These are phyloP conservation scores for Pulveroboletus frians DNA, from an alignment of 768 basidiomycete genomes.

Conservation along the genomic window DNA sequence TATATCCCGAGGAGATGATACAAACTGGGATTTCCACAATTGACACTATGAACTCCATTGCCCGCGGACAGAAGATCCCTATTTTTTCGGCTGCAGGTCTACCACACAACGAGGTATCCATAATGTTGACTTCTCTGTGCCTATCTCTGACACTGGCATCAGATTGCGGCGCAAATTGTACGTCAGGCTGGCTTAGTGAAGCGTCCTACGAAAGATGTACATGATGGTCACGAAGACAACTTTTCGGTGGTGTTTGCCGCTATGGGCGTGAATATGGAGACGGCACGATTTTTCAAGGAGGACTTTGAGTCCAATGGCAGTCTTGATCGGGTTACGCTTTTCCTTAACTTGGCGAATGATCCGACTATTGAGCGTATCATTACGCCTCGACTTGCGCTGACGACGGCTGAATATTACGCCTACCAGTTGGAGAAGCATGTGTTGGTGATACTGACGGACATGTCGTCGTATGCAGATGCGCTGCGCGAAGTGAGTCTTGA, in stretches of 20 bases:
- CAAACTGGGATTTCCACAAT: slow-evolving; percentile 99
- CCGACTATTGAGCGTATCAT: slow-evolving; percentile 99
- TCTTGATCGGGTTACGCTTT: slow-evolving; percentile 94
- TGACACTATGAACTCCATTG: slow-evolving; percentile 97
- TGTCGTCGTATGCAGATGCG: slow-evolving; percentile 97
- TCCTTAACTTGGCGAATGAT: slow-evolving; percentile 98
- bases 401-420: slow-evolving; percentile 98
- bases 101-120: slow-evolving; percentile 89
- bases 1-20: slow-evolving; percentile 99
- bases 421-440: slow-evolving; percentile 99
- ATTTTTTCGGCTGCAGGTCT: slow-evolving; percentile 99
- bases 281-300: slow-evolving; percentile 98
- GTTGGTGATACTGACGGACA: slow-evolving; percentile 97
- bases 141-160: slow-evolving; percentile 21
- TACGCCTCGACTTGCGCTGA: slow-evolving; percentile 94
- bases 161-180: slow-evolving; percentile 99
- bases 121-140: slow-evolving; percentile 18
- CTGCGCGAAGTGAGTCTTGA: slow-evolving; percentile 72
- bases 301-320: slow-evolving; percentile 99
- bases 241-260: slow-evolving; percentile 99
- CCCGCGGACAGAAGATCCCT: slow-evolving; percentile 99
- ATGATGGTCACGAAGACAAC: slow-evolving; percentile 99
- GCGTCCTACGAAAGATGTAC: slow-evolving; percentile 93
- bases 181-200: slow-evolving; percentile 98
- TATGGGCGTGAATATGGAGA: slow-evolving; percentile 99